Percentiles rank a stretch among this genome's conserved stretches.
These are phyloP conservation scores for Penicillium bialowiezense DNA, from an alignment of 495 filamentous ascomycete species.

Conservation along the genomic window DNA sequence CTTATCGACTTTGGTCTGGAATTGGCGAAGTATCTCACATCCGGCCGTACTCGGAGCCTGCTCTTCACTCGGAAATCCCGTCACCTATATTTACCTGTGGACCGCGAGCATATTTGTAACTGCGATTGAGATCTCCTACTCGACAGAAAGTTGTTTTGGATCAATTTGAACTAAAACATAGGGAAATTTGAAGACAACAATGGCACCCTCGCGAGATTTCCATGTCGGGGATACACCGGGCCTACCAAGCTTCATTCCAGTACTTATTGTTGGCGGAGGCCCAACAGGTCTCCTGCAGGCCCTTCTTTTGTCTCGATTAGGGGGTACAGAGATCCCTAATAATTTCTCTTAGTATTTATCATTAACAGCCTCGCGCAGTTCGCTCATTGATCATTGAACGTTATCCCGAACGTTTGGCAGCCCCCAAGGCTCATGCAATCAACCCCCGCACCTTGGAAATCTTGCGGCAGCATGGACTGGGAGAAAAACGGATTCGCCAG, in stretches of 20 bases:
- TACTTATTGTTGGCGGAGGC: constrained; percentile 38
- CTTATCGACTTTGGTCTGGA: too few relatives aligned
- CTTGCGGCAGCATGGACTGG: constrained; percentile 26
- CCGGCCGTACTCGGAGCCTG: too few relatives aligned
- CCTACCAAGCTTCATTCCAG: constrained; percentile 13
- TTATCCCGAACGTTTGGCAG: constrained; percentile 21
- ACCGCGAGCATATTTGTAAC: too few relatives aligned
- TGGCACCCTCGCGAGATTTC: constrained; percentile 4
- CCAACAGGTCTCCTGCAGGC: constrained; percentile 29
- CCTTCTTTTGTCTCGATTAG: constrained; percentile 22
- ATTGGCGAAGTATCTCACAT: too few relatives aligned
- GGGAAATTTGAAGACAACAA: neutral
- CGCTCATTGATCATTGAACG: constrained; percentile 24
- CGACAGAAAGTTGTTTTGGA: neutral
- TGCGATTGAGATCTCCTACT: too few relatives aligned
- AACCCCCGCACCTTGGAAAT: constrained; percentile 29
- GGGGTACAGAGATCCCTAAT: constrained; percentile 8
- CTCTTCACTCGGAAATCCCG: too few relatives aligned
- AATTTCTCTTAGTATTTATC: neutral
- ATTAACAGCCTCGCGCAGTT: constrained; percentile 11
- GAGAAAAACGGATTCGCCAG: constrained; percentile 22
- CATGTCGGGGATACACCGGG: neutral
- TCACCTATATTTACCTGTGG: too few relatives aligned
- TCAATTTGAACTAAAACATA: too few relatives aligned
- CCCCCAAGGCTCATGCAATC: constrained; percentile 30